Conservation (phyloP, 1,139 yeast genomes). For the Pneumocystis oryctolagi region DNA sequence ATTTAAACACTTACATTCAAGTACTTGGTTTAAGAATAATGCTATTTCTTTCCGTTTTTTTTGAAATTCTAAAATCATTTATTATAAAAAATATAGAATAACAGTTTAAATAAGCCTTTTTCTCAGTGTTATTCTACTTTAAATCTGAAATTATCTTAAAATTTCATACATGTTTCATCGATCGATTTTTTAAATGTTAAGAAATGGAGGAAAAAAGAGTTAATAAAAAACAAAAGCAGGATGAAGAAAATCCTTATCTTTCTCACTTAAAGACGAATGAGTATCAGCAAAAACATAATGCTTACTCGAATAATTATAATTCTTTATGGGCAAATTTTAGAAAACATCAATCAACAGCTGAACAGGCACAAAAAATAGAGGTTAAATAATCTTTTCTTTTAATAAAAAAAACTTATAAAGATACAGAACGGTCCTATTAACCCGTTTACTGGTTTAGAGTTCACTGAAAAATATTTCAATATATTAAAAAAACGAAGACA, state of each 20-base stretch:
- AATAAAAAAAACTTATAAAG: background rate
- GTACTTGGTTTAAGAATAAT: background rate
- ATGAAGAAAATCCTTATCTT: slow-evolving; percentile 20
- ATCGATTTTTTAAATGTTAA: background rate
- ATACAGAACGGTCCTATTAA: slow-evolving; percentile 47
- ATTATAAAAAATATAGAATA: background rate
- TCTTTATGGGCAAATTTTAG: slow-evolving; percentile 23
- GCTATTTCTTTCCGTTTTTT: background rate
- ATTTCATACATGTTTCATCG: background rate
- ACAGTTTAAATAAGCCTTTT: background rate
- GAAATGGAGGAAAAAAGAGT: slow-evolving; percentile 14
- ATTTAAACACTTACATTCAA: background rate
- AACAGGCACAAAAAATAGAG: slow-evolving; percentile 35
- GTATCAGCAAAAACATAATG: background rate
- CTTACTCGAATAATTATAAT: background rate
- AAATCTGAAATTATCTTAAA: background rate
- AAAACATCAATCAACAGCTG: slow-evolving; percentile 57
- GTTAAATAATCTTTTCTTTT: slow-evolving; percentile 12
- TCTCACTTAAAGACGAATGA: slow-evolving; percentile 18
- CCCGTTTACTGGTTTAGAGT: slow-evolving; percentile 61
- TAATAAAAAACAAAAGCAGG: slow-evolving; percentile 7
- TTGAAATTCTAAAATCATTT: background rate
- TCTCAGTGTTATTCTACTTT: background rate
- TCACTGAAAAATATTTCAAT: slow-evolving; percentile 53
- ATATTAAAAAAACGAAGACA: slow-evolving; percentile 68